Percentiles rank a stretch among this genome's conserved stretches.
phyloP scores from a whole-genome alignment of 2,329 filamentous ascomycete species.

The Aurifilum marmelostoma region DNA sequence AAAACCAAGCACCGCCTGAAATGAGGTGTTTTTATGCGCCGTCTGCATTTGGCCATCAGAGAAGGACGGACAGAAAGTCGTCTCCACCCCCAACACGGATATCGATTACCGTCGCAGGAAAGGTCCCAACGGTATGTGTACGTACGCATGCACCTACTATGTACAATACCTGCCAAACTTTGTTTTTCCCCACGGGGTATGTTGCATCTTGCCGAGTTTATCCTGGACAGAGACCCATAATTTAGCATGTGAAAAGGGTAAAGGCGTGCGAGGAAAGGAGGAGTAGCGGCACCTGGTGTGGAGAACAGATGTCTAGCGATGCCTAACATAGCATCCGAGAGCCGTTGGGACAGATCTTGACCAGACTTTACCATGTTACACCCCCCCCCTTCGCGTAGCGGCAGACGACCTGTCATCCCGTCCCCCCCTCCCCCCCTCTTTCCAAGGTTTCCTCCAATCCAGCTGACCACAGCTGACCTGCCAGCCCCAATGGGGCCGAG shows the following conservation, averaged over 20 bases:
- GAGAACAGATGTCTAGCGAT: neutral
- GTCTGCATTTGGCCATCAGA: neutral
- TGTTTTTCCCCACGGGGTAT: neutral
- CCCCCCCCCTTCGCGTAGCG: neutral
- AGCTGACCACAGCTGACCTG: neutral
- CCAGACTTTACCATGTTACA: too few species aligned
- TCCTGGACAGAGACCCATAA: neutral
- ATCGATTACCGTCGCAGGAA: neutral
- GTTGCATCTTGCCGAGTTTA: neutral
- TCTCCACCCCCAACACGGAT: neutral
- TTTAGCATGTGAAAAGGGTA: slow-evolving; percentile 2
- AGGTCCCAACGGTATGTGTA: neutral
- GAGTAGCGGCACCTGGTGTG: neutral
- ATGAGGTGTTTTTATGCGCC: neutral
- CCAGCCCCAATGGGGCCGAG: neutral
- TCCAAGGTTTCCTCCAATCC: neutral
- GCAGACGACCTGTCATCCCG: slow-evolving; percentile 1
- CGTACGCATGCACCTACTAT: too few species aligned
- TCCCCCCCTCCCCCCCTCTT: neutral
- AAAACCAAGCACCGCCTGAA: neutral
- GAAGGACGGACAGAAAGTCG: neutral
- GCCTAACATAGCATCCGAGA: neutral
- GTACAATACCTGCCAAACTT: neutral
- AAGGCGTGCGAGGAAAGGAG: neutral
- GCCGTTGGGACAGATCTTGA: neutral